Base-by-base conservation (phyloP, 2,329 filamentous ascomycete genomes). In the Colletotrichum echinochloae region DNA sequence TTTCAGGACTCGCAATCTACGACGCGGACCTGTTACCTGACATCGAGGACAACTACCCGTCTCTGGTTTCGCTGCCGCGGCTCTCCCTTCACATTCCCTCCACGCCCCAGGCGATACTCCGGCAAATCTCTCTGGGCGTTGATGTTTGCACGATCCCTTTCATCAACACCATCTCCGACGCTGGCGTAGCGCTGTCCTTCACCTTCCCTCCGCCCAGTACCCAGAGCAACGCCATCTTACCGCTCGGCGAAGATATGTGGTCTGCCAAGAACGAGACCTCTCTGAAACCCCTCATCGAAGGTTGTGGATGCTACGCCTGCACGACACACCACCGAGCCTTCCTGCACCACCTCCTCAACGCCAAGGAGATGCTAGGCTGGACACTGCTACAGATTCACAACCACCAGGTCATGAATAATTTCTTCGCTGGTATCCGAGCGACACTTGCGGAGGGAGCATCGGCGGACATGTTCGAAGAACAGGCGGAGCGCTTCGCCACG, bases 351-450 rank as follows among this genome's bases (percentile, higher is more conserved):
- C 86, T 98, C 1, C 88, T 99, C 7, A 87, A 89, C 56, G 94
- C 96, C 0, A 97, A 95, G 77, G 96, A 99, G 81, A 98, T 99
- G 96, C 89, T 98, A 5, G 95, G 92, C 30, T 99, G 96, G 96
- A 93, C 92, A 0, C 86, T 99, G 9, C 85, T 99, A 9, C 95
- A 98, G 79, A 87, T 97, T 4, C 96, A 99, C 82, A 99, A 99
- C 79, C 91, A 97, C 78, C 86, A 90, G 71, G 82, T 92, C 9
- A 81, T 97, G 63, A 86, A 88, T 55, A 76, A 82, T 0, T 97
- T 98, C 83, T 97, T 98, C 79, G 80, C 83, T 0, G 87, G 85
- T 0, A 84, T 97, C 8, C 89, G 95, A 26, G 78, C 81, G 1
- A 90, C 89, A 65, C 91, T 98, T 20, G 85, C 82, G 8, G 73